phyloP scores from a whole-genome alignment of 805 yeast genomes.

The Cyberlindnera mycetangii region DNA sequence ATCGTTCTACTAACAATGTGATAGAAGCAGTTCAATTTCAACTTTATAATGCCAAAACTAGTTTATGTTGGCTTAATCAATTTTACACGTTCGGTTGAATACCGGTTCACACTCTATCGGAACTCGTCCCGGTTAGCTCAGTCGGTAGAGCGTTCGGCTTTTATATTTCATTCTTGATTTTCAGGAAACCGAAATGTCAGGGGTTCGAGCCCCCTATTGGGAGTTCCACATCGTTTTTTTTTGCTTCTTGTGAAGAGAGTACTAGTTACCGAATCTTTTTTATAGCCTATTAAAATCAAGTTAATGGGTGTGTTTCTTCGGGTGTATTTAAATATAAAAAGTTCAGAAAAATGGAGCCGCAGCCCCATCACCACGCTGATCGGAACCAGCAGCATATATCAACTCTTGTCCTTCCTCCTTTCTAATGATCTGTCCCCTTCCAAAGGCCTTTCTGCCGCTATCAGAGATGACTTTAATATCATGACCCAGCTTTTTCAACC shows the following conservation, averaged over 20 bases:
- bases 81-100: no score
- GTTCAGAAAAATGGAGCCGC: constrained; percentile 37
- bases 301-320: no score
- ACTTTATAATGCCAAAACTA: no score
- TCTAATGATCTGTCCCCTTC: constrained; percentile 73
- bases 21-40: no score
- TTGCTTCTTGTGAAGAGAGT: neutral
- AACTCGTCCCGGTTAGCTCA: constrained; percentile 33
- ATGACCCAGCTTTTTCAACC: constrained; percentile 56
- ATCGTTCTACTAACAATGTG: no score
- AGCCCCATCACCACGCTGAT: constrained; percentile 83
- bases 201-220: constrained; percentile 33
- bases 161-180: constrained; percentile 14
- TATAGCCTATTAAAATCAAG: no score
- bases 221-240: constrained; percentile 25
- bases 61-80: no score
- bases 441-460: constrained; percentile 44
- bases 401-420: constrained; percentile 41
- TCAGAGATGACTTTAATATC: constrained; percentile 43
- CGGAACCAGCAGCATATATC: constrained; percentile 70
- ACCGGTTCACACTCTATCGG: no score
- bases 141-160: constrained; percentile 33
- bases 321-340: no score
- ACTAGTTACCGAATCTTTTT: neutral
- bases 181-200: constrained; percentile 30